phyloP scores from a whole-genome alignment of 805 yeast species.

The Kluyveromyces dobzhanskii region DNA sequence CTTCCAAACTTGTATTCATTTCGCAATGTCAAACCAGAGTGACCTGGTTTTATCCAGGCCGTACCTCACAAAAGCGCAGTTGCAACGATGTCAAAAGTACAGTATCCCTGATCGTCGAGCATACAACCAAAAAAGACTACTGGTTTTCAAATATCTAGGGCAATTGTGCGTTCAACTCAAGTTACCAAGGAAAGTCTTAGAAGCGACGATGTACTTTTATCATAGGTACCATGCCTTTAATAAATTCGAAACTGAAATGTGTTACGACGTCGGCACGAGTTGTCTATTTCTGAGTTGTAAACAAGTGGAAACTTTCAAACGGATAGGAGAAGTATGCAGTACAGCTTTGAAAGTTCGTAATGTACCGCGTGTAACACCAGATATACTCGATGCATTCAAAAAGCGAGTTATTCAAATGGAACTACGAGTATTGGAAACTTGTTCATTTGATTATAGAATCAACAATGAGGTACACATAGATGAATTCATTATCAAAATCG shows the following conservation, averaged over 20 bases:
- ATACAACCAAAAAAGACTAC: constrained; percentile 44
- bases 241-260: constrained; percentile 43
- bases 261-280: constrained; percentile 58
- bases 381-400: constrained; percentile 44
- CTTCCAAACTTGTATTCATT: too few relatives aligned
- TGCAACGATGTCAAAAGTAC: constrained; percentile 40
- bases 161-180: constrained; percentile 46
- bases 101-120: constrained; percentile 45
- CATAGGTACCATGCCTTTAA: constrained; percentile 66
- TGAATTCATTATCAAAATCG: constrained; percentile 52
- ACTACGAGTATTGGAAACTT: constrained; percentile 63
- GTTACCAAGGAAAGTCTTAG: constrained; percentile 63
- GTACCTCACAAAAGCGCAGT: constrained; percentile 46
- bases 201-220: constrained; percentile 62
- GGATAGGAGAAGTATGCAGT: constrained; percentile 49
- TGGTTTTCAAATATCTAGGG: constrained; percentile 46
- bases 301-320: constrained; percentile 78
- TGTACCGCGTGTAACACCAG: constrained; percentile 20
- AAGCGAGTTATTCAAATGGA: constrained; percentile 53
- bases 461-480: constrained; percentile 46
- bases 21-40: constrained; percentile 12
- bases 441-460: constrained; percentile 72
- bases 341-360: constrained; percentile 31
- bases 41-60: constrained; percentile 45
- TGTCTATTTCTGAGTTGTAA: constrained; percentile 66